A percentile compares a stretch with the other conserved stretches of the same genome.
phyloP scores from a whole-genome alignment of 345 rosid species.

The Mercurialis annua region DNA sequence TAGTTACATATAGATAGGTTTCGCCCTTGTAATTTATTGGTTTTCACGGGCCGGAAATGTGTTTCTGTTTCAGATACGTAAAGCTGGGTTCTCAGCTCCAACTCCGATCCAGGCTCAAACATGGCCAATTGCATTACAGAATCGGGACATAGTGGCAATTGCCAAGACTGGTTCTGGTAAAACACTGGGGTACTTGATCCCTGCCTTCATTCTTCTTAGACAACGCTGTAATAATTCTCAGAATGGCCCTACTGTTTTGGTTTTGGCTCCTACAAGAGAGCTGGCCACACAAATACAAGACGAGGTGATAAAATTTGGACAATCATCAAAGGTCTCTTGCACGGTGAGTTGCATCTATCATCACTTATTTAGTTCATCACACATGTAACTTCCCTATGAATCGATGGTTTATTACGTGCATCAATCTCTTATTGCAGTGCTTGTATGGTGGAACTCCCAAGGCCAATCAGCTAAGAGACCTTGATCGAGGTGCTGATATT shows the following conservation, averaged over 20 bases:
- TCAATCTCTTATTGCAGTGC: slow-evolving; percentile 47
- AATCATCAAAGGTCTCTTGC: slow-evolving; percentile 79
- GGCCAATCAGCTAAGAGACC: slow-evolving; percentile 75
- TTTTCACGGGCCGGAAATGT: slow-evolving; percentile 15
- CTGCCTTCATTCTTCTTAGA: slow-evolving; percentile 82
- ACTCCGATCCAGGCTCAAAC: slow-evolving; percentile 99
- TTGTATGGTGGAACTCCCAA: slow-evolving; percentile 99
- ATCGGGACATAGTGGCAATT: slow-evolving; percentile 90
- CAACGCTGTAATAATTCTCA: slow-evolving; percentile 60
- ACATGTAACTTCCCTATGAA: slow-evolving; percentile 2
- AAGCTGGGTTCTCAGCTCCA: slow-evolving; percentile 86
- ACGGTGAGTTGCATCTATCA: slow-evolving; percentile 51
- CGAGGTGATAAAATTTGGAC: slow-evolving; percentile 80
- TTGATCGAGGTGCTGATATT: slow-evolving; percentile 88
- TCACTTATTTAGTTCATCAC: neutral
- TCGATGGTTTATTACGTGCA: slow-evolving; percentile 16
- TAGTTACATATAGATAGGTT: neutral
- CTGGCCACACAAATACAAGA: slow-evolving; percentile 97
- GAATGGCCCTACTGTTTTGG: slow-evolving; percentile 85
- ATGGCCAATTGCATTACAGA: slow-evolving; percentile 92
- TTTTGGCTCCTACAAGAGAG: slow-evolving; percentile 94
- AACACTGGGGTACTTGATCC: slow-evolving; percentile 94
- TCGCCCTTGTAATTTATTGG: slow-evolving; percentile 1
- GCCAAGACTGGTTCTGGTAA: slow-evolving; percentile 99
- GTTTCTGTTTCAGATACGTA: slow-evolving; percentile 53